Evolutionary conservation across 768 basidiomycete species (phyloP).

Genomic region (Kwoniella mangroviensis): DNA sequence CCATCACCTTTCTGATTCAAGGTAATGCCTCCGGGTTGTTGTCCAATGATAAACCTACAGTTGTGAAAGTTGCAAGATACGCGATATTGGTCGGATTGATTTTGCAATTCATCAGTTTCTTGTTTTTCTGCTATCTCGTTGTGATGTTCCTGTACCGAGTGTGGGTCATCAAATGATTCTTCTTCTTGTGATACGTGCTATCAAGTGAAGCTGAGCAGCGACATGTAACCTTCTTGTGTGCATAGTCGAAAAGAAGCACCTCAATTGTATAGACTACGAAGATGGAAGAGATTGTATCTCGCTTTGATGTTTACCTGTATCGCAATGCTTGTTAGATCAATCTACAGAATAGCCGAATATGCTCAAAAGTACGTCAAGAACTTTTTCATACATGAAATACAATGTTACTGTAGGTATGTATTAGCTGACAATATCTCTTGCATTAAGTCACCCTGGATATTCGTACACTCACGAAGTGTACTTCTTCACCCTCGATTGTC

Average conservation of each 20-base stretch:
- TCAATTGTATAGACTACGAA: slow-evolving; percentile 38
- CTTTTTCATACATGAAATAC: neutral
- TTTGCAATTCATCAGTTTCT: slow-evolving; percentile 49
- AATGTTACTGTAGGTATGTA: neutral
- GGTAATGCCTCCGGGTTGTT: slow-evolving; percentile 54
- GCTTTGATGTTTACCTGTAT: slow-evolving; percentile 55
- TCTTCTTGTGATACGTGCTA: too few species aligned
- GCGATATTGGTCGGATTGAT: slow-evolving; percentile 55
- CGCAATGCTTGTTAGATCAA: slow-evolving; percentile 51
- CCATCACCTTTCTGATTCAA: slow-evolving; percentile 56
- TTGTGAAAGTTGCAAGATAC: slow-evolving; percentile 39
- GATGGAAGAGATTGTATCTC: slow-evolving; percentile 53
- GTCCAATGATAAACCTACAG: slow-evolving; percentile 30
- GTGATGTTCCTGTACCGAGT: slow-evolving; percentile 42
- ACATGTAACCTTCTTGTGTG: neutral
- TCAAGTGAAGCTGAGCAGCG: too few species aligned
- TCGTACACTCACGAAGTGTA: slow-evolving; percentile 53
- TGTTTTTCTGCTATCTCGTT: slow-evolving; percentile 47
- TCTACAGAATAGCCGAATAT: slow-evolving; percentile 52
- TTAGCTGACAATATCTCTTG: neutral
- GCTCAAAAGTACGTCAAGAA: slow-evolving; percentile 44
- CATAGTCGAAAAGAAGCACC: slow-evolving; percentile 33
- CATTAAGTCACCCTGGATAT: slow-evolving; percentile 47
- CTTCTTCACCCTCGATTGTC: slow-evolving; percentile 52
- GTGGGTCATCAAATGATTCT: slow-evolving; percentile 31